These are phyloP conservation scores for Anthostomella pinea DNA, from an alignment of 2,329 filamentous ascomycete species.

Conservation along the genomic window DNA sequence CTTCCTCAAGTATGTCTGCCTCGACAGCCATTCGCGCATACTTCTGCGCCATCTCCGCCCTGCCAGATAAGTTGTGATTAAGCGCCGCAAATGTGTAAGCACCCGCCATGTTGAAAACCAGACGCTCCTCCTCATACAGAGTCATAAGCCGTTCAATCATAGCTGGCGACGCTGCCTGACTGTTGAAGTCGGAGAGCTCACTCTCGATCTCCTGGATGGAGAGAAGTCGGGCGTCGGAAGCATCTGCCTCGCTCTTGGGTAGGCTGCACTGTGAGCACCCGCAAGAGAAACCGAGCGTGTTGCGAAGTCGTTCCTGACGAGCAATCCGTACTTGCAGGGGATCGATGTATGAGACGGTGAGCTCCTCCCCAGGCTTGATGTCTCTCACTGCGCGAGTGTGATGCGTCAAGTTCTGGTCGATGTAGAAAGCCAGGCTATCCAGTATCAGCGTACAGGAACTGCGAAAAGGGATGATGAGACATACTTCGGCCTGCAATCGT, in stretches of 20 bases:
- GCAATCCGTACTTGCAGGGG: slow-evolving; percentile 30
- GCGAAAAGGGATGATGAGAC: neutral
- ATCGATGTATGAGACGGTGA: slow-evolving; percentile 40
- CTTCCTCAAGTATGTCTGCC: slow-evolving; percentile 36
- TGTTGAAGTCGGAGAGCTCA: slow-evolving; percentile 14
- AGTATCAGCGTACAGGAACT: neutral
- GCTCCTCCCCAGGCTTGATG: slow-evolving; percentile 35
- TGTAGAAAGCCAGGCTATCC: slow-evolving; percentile 30
- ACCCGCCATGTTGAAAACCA: slow-evolving; percentile 37
- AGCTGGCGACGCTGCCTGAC: slow-evolving; percentile 15
- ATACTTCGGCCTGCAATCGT: slow-evolving; percentile 40
- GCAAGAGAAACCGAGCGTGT: slow-evolving; percentile 40
- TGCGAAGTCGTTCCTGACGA: slow-evolving; percentile 30
- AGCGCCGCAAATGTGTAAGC: slow-evolving; percentile 39
- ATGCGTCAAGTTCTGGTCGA: slow-evolving; percentile 37
- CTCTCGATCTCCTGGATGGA: slow-evolving; percentile 31
- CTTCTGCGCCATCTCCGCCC: slow-evolving; percentile 25
- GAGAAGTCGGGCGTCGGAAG: slow-evolving; percentile 31
- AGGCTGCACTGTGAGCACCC: slow-evolving; percentile 35
- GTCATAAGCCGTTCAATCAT: slow-evolving; percentile 32
- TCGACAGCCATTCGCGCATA: slow-evolving; percentile 35
- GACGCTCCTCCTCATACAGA: slow-evolving; percentile 34
- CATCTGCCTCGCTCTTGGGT: slow-evolving; percentile 17
- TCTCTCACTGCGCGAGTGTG: slow-evolving; percentile 35
- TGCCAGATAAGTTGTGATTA: slow-evolving; percentile 35